Evolutionary conservation across 2,329 filamentous ascomycete species (phyloP), one percentile per base, ranked within the genome.

Genomic region (Orbilia brochopaga): DNA sequence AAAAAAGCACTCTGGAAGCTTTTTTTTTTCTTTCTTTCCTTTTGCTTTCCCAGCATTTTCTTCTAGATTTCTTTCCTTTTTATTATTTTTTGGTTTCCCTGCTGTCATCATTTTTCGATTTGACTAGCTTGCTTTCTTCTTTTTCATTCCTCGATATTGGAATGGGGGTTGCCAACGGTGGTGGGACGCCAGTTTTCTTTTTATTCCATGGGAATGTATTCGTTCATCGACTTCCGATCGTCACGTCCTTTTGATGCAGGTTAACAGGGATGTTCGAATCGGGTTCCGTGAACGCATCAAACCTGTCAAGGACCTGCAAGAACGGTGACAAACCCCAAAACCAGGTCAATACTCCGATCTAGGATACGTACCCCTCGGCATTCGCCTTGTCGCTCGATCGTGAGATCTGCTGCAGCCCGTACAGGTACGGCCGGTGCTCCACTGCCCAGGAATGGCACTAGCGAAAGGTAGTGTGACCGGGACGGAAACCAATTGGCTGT

Each of bases 401-500:
- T 37, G 32, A 40, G 55, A 58, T 61, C 64, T 52, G 52, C 52
- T 44, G 65, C 51, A 37, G 37, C 30, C 32, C 48, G 64, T 69
- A 69, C 58, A 23, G 44, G 53, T 69, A 69, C 65, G 8, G 8
- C 27, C 3, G n/a, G n/a, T n/a, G n/a, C n/a, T 8, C 27, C 35
- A 46, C 19, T 52, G 30, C 50, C 32, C 56, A 46, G 21, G 54
- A 50, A 13, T 5, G 35, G 44, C 57, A 53, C 64, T 69, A 69
- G 52, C 57, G 52, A 63, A 23, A 46, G 51, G 32, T 40, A 27
- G 30, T 19, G 30, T 19, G 17, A 21, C 40, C 65, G 57, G 65
- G 65, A 69, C 17, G 37, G 44, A 62, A 69, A 69, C 65, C 65
- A 69, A 69, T 69, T 69, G 65, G 65, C 37, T 57, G 23, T 1